Percentiles rank a stretch among this genome's conserved stretches.
Conservation (phyloP, 148 eudicot genomes). For the Dianthus caryophyllus region DNA sequence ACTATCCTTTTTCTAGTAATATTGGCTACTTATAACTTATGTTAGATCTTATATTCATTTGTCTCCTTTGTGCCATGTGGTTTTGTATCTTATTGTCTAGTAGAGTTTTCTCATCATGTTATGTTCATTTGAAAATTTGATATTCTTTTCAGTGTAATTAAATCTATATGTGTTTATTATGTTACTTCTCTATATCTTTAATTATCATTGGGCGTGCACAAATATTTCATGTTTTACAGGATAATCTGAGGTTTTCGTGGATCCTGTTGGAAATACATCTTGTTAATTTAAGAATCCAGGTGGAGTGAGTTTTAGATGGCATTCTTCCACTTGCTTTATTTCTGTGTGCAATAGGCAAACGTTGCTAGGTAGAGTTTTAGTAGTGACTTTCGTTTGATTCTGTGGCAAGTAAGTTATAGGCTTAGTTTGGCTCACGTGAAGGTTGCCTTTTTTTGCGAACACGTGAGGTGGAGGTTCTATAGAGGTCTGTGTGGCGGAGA, state of each 20-base stretch:
- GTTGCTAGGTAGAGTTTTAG: not conserved
- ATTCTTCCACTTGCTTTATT: constrained; percentile 11
- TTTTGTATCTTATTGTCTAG: not conserved
- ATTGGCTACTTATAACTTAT: not conserved
- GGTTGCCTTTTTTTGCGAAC: not conserved
- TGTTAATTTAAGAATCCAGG: constrained; percentile 31
- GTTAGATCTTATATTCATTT: not conserved
- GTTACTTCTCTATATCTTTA: constrained; percentile 13
- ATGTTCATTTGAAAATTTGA: not conserved
- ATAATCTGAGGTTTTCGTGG: constrained; percentile 38
- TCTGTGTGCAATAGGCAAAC: not conserved
- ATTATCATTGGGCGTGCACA: constrained; percentile 18
- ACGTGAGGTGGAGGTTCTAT: no score
- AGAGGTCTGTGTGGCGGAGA: not conserved
- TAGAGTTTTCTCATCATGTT: not conserved
- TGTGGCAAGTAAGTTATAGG: not conserved
- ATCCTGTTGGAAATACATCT: constrained; percentile 33
- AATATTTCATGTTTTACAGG: constrained; percentile 37
- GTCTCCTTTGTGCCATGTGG: not conserved
- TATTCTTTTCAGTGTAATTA: not conserved
- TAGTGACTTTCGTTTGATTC: not conserved
- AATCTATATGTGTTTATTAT: not conserved
- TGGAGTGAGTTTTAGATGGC: constrained; percentile 26
- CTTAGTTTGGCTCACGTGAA: not conserved
- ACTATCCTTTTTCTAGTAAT: not conserved